Evolutionary conservation across 768 basidiomycete species (phyloP), one percentile per base, ranked within the genome.

Genomic region (Phylloporus arenicola): DNA sequence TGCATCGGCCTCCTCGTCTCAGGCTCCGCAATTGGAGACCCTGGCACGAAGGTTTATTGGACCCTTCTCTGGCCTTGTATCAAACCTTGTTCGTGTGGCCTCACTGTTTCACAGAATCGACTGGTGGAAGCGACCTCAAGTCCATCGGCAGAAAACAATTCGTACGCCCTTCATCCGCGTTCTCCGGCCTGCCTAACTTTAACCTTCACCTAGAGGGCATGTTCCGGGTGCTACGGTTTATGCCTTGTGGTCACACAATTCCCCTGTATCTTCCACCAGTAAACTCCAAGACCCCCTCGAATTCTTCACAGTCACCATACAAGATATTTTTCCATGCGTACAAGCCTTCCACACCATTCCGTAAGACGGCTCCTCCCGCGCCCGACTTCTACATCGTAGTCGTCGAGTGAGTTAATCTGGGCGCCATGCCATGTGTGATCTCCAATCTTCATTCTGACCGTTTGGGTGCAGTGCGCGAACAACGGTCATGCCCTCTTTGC

Each of bases 311-410:
- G 3, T 50, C 56, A 27, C 44, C 64, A 3, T 97, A 94, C 64
- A 73, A 79, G 45, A 77, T 91, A 4, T 97, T 96, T 70, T 98
- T 77, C 68, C 86, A 96, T 60, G 73, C 92, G 4, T 95, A 94
- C 72, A 96, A 95, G 62, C 95, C 95, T 2, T 83, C 82, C 7
- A 90, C 91, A 0, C 75, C 87, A 8, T 95, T 83, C 72, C 85
- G 81, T 63, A 91, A 85, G 70, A 86, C 82, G 0, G 70, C 78
- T 1, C 88, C 86, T 6, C 82, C 85, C 6, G 74, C 77, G 1
- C 92, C 94, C 3, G 92, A 96, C 67, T 98, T 92, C 68, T 78
- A 83, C 45, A 70, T 96, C 17, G 88, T 89, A 1, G 86, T 94
- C 2, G 76, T 97, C 50, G 82, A 94, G 93, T 95, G 56, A 58